These are phyloP conservation scores for Parmales sp. DNA, from an alignment of 108 stramenopile species.

Conservation along the genomic window DNA sequence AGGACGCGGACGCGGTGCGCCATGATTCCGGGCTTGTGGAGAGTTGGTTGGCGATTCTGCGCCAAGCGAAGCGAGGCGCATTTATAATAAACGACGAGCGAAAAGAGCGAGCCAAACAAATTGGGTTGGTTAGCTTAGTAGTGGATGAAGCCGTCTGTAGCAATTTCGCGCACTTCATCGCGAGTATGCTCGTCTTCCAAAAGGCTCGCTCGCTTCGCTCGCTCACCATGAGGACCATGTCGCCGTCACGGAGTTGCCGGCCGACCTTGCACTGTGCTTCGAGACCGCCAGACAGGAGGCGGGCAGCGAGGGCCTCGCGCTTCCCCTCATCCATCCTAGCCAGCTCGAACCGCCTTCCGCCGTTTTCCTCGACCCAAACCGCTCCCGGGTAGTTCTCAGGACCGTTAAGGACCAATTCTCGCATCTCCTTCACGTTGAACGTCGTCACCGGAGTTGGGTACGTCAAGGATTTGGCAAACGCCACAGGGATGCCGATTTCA, in stretches of 20 bases:
- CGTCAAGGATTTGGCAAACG: slow-evolving; percentile 85
- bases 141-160: no score
- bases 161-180: no score
- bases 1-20: slow-evolving; percentile 93
- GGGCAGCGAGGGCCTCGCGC: slow-evolving; percentile 70
- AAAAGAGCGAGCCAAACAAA: no score
- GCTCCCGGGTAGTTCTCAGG: slow-evolving; percentile 86
- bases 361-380: slow-evolving; percentile 77
- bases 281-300: slow-evolving; percentile 49
- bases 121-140: no score
- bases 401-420: slow-evolving; percentile 75
- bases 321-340: slow-evolving; percentile 69
- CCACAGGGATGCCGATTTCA: slow-evolving; percentile 93
- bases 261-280: slow-evolving; percentile 73
- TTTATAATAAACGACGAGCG: no score
- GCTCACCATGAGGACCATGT: slow-evolving; percentile 92
- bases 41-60: slow-evolving; percentile 66
- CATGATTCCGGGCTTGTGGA: slow-evolving; percentile 99
- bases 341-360: slow-evolving; percentile 73
- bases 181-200: no score
- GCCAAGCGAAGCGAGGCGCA: not conserved
- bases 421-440: slow-evolving; percentile 80
- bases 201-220: no score
- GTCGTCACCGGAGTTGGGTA: slow-evolving; percentile 92
- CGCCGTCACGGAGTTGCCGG: slow-evolving; percentile 87